These are phyloP conservation scores for Metschnikowia arizonensis DNA, from an alignment of 805 yeast species.

Conservation along the genomic window DNA sequence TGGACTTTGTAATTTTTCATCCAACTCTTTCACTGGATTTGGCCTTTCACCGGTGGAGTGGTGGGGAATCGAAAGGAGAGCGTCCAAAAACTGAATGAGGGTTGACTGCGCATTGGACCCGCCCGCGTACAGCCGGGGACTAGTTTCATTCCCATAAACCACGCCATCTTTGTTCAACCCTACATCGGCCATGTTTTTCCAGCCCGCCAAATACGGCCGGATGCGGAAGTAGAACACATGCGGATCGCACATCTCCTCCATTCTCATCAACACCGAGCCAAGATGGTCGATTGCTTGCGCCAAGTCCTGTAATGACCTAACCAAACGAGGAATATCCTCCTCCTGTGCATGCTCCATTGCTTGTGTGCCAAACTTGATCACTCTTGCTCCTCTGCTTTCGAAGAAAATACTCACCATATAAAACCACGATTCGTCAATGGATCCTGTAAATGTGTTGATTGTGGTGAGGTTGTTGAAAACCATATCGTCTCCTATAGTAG, in stretches of 20 bases:
- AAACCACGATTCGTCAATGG: slow-evolving; percentile 91
- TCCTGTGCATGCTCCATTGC: slow-evolving; percentile 56
- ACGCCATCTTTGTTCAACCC: slow-evolving; percentile 73
- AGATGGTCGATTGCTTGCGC: slow-evolving; percentile 74
- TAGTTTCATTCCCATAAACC: slow-evolving; percentile 61
- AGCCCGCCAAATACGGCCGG: slow-evolving; percentile 89
- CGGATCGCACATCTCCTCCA: slow-evolving; percentile 95
- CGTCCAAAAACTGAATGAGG: slow-evolving; percentile 80
- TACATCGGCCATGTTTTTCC: slow-evolving; percentile 86
- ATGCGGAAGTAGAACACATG: slow-evolving; percentile 82
- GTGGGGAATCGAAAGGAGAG: slow-evolving; percentile 72
- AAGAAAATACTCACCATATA: slow-evolving; percentile 83
- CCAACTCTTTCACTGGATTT: slow-evolving; percentile 3
- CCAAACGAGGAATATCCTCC: slow-evolving; percentile 40
- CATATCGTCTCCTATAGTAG: slow-evolving; percentile 31
- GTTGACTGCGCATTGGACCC: slow-evolving; percentile 95
- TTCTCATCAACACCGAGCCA: slow-evolving; percentile 67
- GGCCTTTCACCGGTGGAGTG: slow-evolving; percentile 66
- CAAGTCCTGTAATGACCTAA: slow-evolving; percentile 50
- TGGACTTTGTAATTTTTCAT: neutral
- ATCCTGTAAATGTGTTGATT: slow-evolving; percentile 81
- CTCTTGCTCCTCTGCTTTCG: slow-evolving; percentile 75
- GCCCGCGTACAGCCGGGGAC: slow-evolving; percentile 63
- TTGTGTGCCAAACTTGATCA: slow-evolving; percentile 62
- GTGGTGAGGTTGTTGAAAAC: slow-evolving; percentile 71